These are phyloP conservation scores for Leishmania aethiopica DNA, from an alignment of 208 protist species.

Conservation along the genomic window DNA sequence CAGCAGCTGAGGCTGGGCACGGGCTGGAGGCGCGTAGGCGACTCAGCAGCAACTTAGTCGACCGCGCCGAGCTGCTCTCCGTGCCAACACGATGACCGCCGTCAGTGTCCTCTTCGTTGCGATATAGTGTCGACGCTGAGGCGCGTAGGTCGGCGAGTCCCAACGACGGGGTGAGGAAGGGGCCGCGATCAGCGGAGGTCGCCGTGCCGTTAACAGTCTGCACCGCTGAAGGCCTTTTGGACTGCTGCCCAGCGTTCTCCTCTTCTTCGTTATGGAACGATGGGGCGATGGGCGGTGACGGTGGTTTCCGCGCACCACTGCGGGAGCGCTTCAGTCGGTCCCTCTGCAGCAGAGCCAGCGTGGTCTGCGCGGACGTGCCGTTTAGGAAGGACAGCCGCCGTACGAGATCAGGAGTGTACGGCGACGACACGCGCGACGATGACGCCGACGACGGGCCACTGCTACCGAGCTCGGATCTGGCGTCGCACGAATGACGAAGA, in stretches of 20 bases:
- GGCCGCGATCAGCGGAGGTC: background rate
- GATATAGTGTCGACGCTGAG: background rate
- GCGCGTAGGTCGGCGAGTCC: background rate
- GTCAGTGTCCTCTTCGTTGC: background rate
- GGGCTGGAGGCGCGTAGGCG: conserved; percentile 1
- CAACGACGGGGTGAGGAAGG: background rate
- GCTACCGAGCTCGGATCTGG: background rate
- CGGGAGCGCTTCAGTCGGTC: conserved; percentile 25
- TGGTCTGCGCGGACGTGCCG: conserved; percentile 8
- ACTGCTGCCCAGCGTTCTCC: background rate
- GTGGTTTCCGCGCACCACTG: background rate
- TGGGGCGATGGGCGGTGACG: background rate
- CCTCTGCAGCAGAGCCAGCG: conserved; percentile 2
- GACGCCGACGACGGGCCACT: background rate
- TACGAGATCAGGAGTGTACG: conserved; percentile 27
- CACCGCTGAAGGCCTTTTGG: background rate
- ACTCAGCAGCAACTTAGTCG: background rate
- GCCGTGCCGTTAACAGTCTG: background rate
- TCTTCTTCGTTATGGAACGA: conserved; percentile 7
- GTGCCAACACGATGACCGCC: background rate
- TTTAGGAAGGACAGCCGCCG: conserved; percentile 23
- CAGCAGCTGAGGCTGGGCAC: background rate
- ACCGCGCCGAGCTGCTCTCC: background rate
- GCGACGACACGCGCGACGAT: conserved; percentile 13
- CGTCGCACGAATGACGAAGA: background rate